phyloP scores from a whole-genome alignment of 202 grass and related monocot species.

The Schoenoplectus tabernaemontani region DNA sequence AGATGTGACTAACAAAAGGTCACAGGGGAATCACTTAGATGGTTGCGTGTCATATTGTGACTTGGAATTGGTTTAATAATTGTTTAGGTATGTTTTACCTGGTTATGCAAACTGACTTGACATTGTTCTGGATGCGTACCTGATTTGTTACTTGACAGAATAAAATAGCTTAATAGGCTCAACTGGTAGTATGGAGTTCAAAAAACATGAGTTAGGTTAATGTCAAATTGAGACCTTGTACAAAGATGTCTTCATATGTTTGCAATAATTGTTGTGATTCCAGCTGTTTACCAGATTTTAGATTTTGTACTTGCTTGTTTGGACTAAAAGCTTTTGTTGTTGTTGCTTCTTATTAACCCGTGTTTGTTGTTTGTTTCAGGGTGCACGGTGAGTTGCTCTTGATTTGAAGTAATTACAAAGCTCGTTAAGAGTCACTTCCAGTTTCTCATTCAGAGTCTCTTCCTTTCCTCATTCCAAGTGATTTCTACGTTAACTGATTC shows the following conservation, averaged over 20 bases:
- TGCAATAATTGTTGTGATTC: slow-evolving; percentile 9
- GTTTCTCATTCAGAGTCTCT: not conserved
- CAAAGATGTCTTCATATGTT: not conserved
- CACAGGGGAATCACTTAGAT: not conserved
- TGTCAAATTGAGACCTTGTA: not conserved
- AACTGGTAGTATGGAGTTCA: not conserved
- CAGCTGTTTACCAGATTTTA: not conserved
- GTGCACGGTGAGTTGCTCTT: slow-evolving; percentile 63
- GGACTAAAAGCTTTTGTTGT: no score
- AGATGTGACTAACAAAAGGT: not conserved
- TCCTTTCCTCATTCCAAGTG: slow-evolving; percentile 18
- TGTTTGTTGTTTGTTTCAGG: slow-evolving; percentile 47
- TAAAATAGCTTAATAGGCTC: not conserved
- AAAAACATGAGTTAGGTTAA: not conserved
- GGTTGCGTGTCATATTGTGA: not conserved
- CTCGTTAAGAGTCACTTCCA: not conserved
- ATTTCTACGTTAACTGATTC: not conserved
- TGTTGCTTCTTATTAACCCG: not conserved
- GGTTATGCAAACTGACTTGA: not conserved
- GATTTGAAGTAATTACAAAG: not conserved
- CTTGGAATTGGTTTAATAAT: not conserved
- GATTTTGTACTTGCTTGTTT: slow-evolving; percentile 6
- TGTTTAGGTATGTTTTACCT: not conserved
- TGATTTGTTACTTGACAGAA: not conserved
- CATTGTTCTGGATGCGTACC: not conserved